phyloP scores from a whole-genome alignment of 768 basidiomycete genomes.

The Suillus decipiens region DNA sequence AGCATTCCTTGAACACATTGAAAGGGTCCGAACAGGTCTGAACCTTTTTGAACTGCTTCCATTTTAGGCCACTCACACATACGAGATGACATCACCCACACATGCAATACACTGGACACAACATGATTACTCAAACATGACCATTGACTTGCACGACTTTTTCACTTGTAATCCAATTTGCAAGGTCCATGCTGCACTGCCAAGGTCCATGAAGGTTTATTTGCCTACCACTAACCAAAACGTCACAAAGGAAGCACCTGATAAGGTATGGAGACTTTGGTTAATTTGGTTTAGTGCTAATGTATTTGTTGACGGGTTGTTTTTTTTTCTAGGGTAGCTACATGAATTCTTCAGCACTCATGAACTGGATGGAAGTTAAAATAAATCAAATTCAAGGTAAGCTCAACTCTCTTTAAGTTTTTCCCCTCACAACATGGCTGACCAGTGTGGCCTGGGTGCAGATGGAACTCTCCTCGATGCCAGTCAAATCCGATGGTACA shows the following conservation, averaged over 20 bases:
- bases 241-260: constrained; percentile 1
- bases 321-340: constrained; percentile 3
- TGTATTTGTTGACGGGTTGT: background rate
- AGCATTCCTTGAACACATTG: too few relatives aligned
- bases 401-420: constrained; percentile 1
- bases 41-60: too few relatives aligned
- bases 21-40: too few relatives aligned
- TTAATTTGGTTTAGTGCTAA: constrained; percentile 2
- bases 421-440: constrained; percentile 4
- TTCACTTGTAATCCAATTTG: too few relatives aligned
- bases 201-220: too few relatives aligned
- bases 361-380: constrained; percentile 1
- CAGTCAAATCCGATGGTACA: background rate
- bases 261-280: constrained; percentile 4
- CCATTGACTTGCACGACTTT: too few relatives aligned
- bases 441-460: background rate
- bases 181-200: too few relatives aligned
- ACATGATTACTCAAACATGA: too few relatives aligned
- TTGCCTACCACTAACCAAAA: too few relatives aligned
- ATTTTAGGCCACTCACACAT: too few relatives aligned
- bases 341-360: background rate
- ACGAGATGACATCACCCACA: too few relatives aligned
- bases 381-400: background rate
- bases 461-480: constrained; percentile 1
- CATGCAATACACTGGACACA: too few relatives aligned